phyloP scores from a whole-genome alignment of 176 grass and related monocot genomes.

The Lolium rigidum region DNA sequence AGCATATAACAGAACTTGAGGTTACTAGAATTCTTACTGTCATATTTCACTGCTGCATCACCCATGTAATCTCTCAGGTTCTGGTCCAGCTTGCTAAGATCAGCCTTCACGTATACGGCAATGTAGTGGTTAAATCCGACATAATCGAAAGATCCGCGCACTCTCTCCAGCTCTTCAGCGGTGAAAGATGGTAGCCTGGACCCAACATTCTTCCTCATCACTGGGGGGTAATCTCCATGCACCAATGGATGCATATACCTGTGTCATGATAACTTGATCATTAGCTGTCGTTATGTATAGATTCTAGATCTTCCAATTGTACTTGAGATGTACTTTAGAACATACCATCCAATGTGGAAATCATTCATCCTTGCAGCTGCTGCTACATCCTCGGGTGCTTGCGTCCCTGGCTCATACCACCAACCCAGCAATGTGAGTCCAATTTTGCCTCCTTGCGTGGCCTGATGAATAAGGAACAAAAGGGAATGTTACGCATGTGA shows the following conservation, averaged over 20 bases:
- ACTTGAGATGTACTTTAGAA: not conserved
- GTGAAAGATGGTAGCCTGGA: constrained; percentile 66
- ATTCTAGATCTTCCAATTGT: not conserved
- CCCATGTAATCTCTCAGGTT: constrained; percentile 60
- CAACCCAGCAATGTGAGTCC: constrained; percentile 75
- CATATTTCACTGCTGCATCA: constrained; percentile 66
- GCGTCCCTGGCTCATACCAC: constrained; percentile 72
- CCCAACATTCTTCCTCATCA: constrained; percentile 79
- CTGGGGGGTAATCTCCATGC: constrained; percentile 73
- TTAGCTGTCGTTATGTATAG: not conserved
- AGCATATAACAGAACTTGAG: not conserved
- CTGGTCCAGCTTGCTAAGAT: constrained; percentile 51
- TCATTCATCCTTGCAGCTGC: constrained; percentile 80
- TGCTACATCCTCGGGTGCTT: constrained; percentile 63
- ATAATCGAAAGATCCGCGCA: constrained; percentile 78
- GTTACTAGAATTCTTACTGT: constrained; percentile 22
- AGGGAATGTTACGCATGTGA: not conserved
- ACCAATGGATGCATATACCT: constrained; percentile 86
- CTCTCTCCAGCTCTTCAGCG: constrained; percentile 52
- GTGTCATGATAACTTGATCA: constrained; percentile 5
- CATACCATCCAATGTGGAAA: constrained; percentile 93
- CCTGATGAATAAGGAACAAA: constrained; percentile 46
- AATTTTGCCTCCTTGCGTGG: constrained; percentile 74
- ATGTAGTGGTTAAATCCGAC: constrained; percentile 89
- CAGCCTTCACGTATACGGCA: constrained; percentile 56